Percentiles rank a stretch among this genome's conserved stretches.
phyloP scores from a whole-genome alignment of 768 basidiomycete genomes.

The Tricholoma furcatifolium region DNA sequence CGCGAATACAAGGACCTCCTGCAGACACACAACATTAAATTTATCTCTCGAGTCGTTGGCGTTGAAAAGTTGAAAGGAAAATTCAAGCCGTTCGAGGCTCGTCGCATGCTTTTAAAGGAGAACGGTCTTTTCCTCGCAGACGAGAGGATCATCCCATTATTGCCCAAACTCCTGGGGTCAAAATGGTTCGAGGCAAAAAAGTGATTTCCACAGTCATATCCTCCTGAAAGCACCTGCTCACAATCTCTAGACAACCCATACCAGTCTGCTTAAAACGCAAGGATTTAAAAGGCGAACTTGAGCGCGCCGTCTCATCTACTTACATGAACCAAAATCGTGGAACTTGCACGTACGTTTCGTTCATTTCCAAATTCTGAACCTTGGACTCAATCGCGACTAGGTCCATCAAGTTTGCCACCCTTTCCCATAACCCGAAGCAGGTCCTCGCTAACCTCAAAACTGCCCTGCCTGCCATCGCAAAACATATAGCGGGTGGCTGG shows the following conservation, averaged over 20 bases:
- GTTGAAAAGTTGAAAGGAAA: slow-evolving; percentile 92
- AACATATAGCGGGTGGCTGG: slow-evolving; percentile 79
- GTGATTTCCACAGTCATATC: slow-evolving; percentile 41
- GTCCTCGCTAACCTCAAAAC: slow-evolving; percentile 75
- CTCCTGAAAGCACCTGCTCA: slow-evolving; percentile 6
- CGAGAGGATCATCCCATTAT: slow-evolving; percentile 81
- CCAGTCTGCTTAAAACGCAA: slow-evolving; percentile 88
- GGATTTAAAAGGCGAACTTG: slow-evolving; percentile 89
- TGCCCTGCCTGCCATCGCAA: slow-evolving; percentile 73
- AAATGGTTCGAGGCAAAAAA: slow-evolving; percentile 97
- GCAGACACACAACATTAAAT: slow-evolving; percentile 74
- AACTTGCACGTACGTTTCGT: slow-evolving; percentile 78
- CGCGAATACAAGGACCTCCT: slow-evolving; percentile 95
- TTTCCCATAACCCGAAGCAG: slow-evolving; percentile 72
- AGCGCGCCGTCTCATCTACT: slow-evolving; percentile 89
- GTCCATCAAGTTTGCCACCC: slow-evolving; percentile 78
- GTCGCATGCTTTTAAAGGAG: slow-evolving; percentile 81
- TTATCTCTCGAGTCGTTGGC: slow-evolving; percentile 90
- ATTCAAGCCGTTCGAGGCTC: slow-evolving; percentile 81
- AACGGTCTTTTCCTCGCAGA: slow-evolving; percentile 94
- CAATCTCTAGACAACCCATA: slow-evolving; percentile 76
- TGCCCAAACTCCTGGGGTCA: slow-evolving; percentile 84
- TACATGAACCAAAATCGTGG: slow-evolving; percentile 96
- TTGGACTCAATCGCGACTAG: slow-evolving; percentile 36
- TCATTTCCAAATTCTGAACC: neutral